These are phyloP conservation scores for Backusella tarrabulga DNA, from an alignment of 192 early-diverging fungal species.

Conservation along the genomic window DNA sequence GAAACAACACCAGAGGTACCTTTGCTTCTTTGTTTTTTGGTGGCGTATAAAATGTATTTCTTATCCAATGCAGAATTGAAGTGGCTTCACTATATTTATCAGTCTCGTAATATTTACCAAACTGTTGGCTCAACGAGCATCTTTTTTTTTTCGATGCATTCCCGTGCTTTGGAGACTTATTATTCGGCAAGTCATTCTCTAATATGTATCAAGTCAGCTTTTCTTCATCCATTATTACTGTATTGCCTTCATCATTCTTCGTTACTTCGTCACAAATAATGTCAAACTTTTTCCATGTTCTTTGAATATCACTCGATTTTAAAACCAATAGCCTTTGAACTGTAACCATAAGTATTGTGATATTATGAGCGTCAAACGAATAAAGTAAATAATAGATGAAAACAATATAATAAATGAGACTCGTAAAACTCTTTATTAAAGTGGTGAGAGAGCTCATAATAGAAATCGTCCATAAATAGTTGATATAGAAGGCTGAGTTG, in stretches of 20 bases:
- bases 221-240: slow-evolving; percentile 17
- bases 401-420: too few species aligned
- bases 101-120: slow-evolving; percentile 19
- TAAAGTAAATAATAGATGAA: too few species aligned
- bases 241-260: slow-evolving; percentile 16
- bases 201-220: background rate
- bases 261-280: slow-evolving; percentile 15
- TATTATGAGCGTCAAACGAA: too few species aligned
- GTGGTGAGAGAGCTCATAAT: too few species aligned
- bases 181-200: too few species aligned
- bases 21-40: slow-evolving; percentile 20
- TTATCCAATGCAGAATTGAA: slow-evolving; percentile 16
- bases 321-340: slow-evolving; percentile 15
- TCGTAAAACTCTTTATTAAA: too few species aligned
- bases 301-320: slow-evolving; percentile 23
- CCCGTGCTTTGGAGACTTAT: too few species aligned
- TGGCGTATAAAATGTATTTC: slow-evolving; percentile 19
- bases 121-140: slow-evolving; percentile 15
- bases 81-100: slow-evolving; percentile 18
- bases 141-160: too few species aligned
- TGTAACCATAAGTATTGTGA: slow-evolving; percentile 7
- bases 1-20: slow-evolving; percentile 14
- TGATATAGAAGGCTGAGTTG: too few species aligned
- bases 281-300: slow-evolving; percentile 10
- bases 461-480: too few species aligned